These are phyloP conservation scores for Taphrina wiesneri DNA, from an alignment of 1,139 yeast species.

Conservation along the genomic window DNA sequence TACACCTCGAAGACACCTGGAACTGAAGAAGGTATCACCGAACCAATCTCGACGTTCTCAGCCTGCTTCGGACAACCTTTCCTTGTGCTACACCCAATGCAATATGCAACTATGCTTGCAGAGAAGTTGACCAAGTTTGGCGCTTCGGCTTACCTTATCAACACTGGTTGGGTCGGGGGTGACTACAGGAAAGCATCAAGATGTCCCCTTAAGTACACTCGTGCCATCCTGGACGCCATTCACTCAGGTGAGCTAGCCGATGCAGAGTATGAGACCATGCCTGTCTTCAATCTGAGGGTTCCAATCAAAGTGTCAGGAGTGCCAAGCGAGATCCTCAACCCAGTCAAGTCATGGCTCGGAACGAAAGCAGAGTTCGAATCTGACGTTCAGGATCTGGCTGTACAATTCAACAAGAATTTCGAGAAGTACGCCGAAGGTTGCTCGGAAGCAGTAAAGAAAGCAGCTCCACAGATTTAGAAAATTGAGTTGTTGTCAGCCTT, in stretches of 20 bases:
- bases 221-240: conserved; percentile 93
- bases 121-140: conserved; percentile 87
- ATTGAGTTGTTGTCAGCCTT: not conserved
- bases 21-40: conserved; percentile 98
- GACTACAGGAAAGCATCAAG: conserved; percentile 80
- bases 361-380: conserved; percentile 62
- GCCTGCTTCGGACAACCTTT: conserved; percentile 99
- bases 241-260: conserved; percentile 85
- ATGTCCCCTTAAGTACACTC: conserved; percentile 96
- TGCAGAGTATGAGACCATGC: conserved; percentile 79
- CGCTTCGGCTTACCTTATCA: conserved; percentile 93
- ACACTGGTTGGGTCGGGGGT: conserved; percentile 99
- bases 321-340: conserved; percentile 83
- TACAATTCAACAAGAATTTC: conserved; percentile 81
- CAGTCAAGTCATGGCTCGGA: conserved; percentile 78
- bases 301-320: conserved; percentile 83
- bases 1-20: conserved; percentile 99
- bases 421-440: conserved; percentile 80
- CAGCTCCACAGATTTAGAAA: conserved; percentile 63
- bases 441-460: conserved; percentile 82
- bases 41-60: conserved; percentile 96
- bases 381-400: conserved; percentile 75
- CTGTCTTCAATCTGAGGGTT: conserved; percentile 80
- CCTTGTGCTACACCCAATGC: conserved; percentile 97
- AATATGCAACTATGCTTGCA: conserved; percentile 93